Evolutionary conservation across 2,329 filamentous ascomycete species (phyloP).

Genomic region (Amauroascus niger): DNA sequence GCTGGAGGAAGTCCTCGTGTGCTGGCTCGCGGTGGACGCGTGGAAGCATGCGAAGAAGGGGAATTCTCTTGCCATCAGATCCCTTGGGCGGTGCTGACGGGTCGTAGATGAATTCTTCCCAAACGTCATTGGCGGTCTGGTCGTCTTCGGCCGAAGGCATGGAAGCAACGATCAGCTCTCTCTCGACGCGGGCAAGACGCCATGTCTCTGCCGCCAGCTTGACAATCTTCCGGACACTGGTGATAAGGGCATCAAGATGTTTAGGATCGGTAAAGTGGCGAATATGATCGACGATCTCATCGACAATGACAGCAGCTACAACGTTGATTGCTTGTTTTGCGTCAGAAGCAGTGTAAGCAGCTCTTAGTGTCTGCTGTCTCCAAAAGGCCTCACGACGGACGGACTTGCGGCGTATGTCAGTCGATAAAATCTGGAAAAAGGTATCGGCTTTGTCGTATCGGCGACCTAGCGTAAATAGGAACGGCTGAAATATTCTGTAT

Average conservation of each 20-base stretch:
- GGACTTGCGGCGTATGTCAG: conserved; percentile 48
- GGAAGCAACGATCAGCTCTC: conserved; percentile 45
- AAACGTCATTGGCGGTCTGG: conserved; percentile 28
- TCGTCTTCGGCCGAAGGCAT: conserved; percentile 38
- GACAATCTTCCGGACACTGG: conserved; percentile 46
- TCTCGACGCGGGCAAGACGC: conserved; percentile 49
- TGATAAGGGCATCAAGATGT: conserved; percentile 43
- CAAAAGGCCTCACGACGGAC: conserved; percentile 49
- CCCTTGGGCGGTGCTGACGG: not conserved
- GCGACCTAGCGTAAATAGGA: conserved; percentile 47
- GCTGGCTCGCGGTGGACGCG: conserved; percentile 45
- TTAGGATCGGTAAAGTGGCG: conserved; percentile 45
- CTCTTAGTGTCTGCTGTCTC: conserved; percentile 49
- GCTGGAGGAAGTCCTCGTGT: conserved; percentile 37
- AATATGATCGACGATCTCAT: conserved; percentile 48
- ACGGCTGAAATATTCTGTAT: conserved; percentile 48
- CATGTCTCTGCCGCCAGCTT: conserved; percentile 51
- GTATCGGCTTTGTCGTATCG: conserved; percentile 48
- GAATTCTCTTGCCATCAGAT: conserved; percentile 15
- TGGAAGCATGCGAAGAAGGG: conserved; percentile 45
- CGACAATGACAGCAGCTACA: conserved; percentile 46
- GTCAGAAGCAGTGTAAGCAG: conserved; percentile 47
- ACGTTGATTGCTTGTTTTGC: conserved; percentile 49
- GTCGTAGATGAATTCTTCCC: conserved; percentile 28
- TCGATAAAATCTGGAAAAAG: conserved; percentile 46